Base-by-base conservation (phyloP, 83 land plant genomes). In the Diphasiastrum complanatum region DNA sequence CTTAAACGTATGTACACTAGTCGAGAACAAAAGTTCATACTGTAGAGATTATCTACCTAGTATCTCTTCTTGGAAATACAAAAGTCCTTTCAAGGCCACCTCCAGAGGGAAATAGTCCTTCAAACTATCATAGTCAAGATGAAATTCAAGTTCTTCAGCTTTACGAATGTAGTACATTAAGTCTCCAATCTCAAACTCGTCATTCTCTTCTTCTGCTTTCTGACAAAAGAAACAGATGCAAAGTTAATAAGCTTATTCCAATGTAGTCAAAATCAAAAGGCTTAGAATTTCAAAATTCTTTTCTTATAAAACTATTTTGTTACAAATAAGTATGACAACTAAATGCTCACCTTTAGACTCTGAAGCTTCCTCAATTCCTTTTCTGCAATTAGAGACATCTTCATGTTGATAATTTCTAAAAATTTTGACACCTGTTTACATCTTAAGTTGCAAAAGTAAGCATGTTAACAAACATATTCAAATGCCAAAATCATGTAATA, bases 391-490 rank as follows among this genome's bases (percentile, higher is more conserved):
- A 76, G 77, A 48, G 80, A 65, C 37, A 93, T 74, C 56, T 64
- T 75, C 5, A 16, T n/a, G 26, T 88, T 83, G 18, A 89, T 50
- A 5, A 80, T 75, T 60, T 83, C 84, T 43, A 89, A 68, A 72
- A 93, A 83, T 29, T 83, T 83, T 59, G 78, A 75, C 36, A 88
- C 91, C 98, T 93, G 78, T n/a, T n/a, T n/a, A n/a, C n/a, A n/a
- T n/a, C n/a, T n/a, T n/a, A n/a, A n/a, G n/a, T n/a, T n/a, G n/a
- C n/a, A n/a, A n/a, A n/a, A n/a, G n/a, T n/a, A n/a, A n/a, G n/a
- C n/a, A n/a, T n/a, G n/a, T n/a, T n/a, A n/a, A n/a, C n/a, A n/a
- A n/a, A n/a, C n/a, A n/a, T n/a, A n/a, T n/a, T 45, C 0, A 26
- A 37, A 36, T 45, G 25, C 1, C 47, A 34, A 37, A 0, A 34